A percentile compares a stretch with the other conserved stretches of the same genome.
Conservation (phyloP, 768 basidiomycete genomes). For the Rhizopogon roseolus region DNA sequence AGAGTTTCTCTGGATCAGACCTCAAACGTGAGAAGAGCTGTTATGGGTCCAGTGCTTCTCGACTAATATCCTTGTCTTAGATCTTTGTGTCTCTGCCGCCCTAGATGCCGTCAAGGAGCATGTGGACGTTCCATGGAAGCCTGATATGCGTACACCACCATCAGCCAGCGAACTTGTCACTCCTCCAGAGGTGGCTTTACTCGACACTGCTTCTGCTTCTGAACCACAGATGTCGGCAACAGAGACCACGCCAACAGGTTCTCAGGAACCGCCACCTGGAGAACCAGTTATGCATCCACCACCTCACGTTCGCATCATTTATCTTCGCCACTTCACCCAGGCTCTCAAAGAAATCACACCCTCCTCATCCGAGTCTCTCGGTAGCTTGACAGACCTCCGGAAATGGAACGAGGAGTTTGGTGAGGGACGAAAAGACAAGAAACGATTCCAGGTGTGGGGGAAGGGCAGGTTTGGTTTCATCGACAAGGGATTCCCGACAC, state of each 20-base stretch:
- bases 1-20: constrained; percentile 91
- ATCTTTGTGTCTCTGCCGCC: constrained; percentile 90
- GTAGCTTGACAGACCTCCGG: constrained; percentile 67
- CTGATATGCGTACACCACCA: constrained; percentile 7
- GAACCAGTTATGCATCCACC: not conserved
- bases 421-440: constrained; percentile 68
- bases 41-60: not conserved
- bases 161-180: not conserved
- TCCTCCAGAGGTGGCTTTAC: constrained; percentile 2
- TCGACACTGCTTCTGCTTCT: constrained; percentile 3
- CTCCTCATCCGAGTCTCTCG: constrained; percentile 78
- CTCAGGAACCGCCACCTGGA: constrained; percentile 3
- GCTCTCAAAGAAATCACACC: constrained; percentile 89
- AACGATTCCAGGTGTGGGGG: constrained; percentile 75
- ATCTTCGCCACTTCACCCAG: constrained; percentile 67
- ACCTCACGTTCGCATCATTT: constrained; percentile 35
- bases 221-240: not conserved
- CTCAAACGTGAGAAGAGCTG: constrained; percentile 69
- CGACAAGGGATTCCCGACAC: constrained; percentile 31
- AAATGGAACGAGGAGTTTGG: constrained; percentile 96
- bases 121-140: constrained; percentile 74
- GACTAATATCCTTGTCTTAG: constrained; percentile 32
- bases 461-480: constrained; percentile 86
- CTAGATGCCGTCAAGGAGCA: constrained; percentile 87
- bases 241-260: constrained; percentile 3